Evolutionary conservation across 2,329 filamentous ascomycete genomes (phyloP), one percentile per base, ranked within the genome.

Genomic region (Dactylellina drechsleri): DNA sequence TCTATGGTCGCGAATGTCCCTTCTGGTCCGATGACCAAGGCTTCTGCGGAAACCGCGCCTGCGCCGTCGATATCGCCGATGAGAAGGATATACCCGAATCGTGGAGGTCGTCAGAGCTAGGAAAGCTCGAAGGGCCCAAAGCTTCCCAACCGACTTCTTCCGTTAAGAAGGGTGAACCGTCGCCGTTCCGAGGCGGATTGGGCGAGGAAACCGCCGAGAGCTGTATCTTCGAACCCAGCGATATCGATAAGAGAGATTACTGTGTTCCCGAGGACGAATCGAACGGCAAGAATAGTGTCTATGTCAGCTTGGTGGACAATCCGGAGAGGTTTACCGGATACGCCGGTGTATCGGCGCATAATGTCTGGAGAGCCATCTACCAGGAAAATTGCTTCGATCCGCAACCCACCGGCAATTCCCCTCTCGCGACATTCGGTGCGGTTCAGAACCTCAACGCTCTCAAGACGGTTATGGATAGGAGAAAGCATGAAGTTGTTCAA

Each of bases 281-380:
- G 80, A 89, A 91, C 5, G 77, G 71, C 1, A 66, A 62, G 13
- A 77, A 77, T n/a, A 95, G 95, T 47, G 95, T 98, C 85, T 99
- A 99, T 81, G 95, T 99, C 79, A 96, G 92, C 82, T 85, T 99
- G 78, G 85, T 96, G 58, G 91, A 92, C 81, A 99, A 99, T 80
- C 94, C 94, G 0, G 94, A 99, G 81, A 88, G 93, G 72, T 99
- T 97, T 82, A 99, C 95, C 0, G 95, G 95, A 57, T 99, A 98
- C 81, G 87, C 90, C 6, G 95, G 95, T 64, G 87, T 90, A 72
- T 91, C 93, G 16, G 88, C 94, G 47, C 88, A 90, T 80, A 92
- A 96, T 83, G 92, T 99, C 15, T 99, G 95, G 95, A 91, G 97
- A 81, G 91, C 95, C 67, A 93, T 99, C 73, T 99, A 99, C 83